Evolutionary conservation across 2,329 filamentous ascomycete species (phyloP), one percentile per base, ranked within the genome.

Genomic region (Penicillium sp.): DNA sequence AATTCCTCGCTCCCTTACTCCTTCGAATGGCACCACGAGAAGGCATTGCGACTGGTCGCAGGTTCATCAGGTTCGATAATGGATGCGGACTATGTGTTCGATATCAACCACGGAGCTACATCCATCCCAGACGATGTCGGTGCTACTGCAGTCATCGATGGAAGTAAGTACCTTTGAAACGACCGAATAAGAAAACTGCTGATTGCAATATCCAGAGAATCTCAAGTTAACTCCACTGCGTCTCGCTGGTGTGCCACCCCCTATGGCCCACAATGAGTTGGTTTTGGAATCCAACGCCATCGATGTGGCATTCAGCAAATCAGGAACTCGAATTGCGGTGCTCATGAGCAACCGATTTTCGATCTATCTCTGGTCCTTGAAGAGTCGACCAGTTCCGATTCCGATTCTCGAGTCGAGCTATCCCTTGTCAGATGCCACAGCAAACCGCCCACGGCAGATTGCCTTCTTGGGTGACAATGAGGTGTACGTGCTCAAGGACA

Each of bases 221-320:
- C 74, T 97, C 55, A 96, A 95, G 69, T 73, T 97, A 43, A 97
- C 94, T 0, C 91, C 94, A 0, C 82, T 99, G 60, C 83, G 90
- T 58, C 82, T 87, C 47, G 89, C 91, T 11, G 96, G 94, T 65
- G 82, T 97, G 3, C 94, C 94, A 22, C 94, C 94, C 27, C 94
- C 94, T 1, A 97, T 97, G 92, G 86, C 91, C 14, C 81, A 93
- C 58, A 89, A 89, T 61, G 90, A 95, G 54, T 66, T 97, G 16
- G 66, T 77, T 11, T 74, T 89, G 27, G 77, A 83, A 13, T 81
- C 81, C 0, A 86, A 87, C 49, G 82, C 86, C 2, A 76, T 90
- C 16, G 92, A 97, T 74, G 85, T 94, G 48, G 85, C 88, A 0
- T 86, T 97, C 61, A 88, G 85, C 47, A 79, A 79, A 13, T 81